Percentiles rank a stretch among this genome's conserved stretches.
These are phyloP conservation scores for Neurospora tetrasperma DNA, from an alignment of 495 filamentous ascomycete genomes.

Conservation along the genomic window DNA sequence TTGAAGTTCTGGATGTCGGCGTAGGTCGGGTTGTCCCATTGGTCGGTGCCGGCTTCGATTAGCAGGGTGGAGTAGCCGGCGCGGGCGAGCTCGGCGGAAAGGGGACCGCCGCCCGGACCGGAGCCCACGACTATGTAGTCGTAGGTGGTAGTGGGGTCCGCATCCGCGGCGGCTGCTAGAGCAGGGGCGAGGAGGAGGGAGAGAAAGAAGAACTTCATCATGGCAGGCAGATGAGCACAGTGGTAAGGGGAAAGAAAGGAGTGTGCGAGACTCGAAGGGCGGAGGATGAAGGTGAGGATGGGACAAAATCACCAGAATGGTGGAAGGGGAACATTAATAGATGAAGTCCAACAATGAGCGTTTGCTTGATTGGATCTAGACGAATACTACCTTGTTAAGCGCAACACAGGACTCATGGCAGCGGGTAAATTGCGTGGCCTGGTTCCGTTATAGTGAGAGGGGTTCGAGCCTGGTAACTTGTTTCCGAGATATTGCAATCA, in stretches of 20 bases:
- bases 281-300: too few relatives aligned
- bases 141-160: slow-evolving; percentile 23
- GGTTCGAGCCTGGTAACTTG: not conserved
- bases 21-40: slow-evolving; percentile 39
- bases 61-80: slow-evolving; percentile 51
- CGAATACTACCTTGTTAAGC: not conserved
- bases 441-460: not conserved
- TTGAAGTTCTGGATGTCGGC: slow-evolving; percentile 31
- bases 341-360: not conserved
- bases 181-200: slow-evolving; percentile 18
- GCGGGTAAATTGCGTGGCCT: not conserved
- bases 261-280: not conserved
- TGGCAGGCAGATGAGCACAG: not conserved
- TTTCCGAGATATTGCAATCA: not conserved
- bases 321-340: not conserved
- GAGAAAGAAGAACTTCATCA: slow-evolving; percentile 21
- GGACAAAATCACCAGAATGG: not conserved
- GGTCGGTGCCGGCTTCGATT: slow-evolving; percentile 55
- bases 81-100: slow-evolving; percentile 50
- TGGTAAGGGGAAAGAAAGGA: not conserved
- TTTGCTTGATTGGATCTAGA: not conserved
- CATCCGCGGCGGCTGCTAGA: slow-evolving; percentile 7
- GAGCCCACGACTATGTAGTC: slow-evolving; percentile 60
- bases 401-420: not conserved
- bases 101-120: slow-evolving; percentile 54